These are phyloP conservation scores for Meredithiella fracta DNA, from an alignment of 2,329 filamentous ascomycete genomes.

Conservation along the genomic window DNA sequence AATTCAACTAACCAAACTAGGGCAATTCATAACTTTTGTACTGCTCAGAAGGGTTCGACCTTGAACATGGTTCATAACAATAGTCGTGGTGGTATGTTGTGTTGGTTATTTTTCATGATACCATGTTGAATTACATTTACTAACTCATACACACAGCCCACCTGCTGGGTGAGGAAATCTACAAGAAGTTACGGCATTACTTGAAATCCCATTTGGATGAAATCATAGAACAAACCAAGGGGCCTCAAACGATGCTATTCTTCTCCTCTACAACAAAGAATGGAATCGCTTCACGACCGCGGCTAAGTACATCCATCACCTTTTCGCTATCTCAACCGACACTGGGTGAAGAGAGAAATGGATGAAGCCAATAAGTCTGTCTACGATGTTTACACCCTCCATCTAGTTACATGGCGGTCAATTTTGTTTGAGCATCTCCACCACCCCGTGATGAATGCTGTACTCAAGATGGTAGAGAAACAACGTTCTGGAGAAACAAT, in stretches of 20 bases:
- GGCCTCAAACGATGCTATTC: slow-evolving; percentile 79
- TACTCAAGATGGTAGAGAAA: slow-evolving; percentile 89
- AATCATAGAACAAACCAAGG: slow-evolving; percentile 56
- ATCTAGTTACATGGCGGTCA: slow-evolving; percentile 86
- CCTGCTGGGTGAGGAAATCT: slow-evolving; percentile 86
- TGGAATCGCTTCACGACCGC: slow-evolving; percentile 93
- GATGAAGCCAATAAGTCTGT: slow-evolving; percentile 98
- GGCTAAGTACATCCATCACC: slow-evolving; percentile 91
- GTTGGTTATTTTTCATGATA: too few species aligned
- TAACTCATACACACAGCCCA: slow-evolving; percentile 45
- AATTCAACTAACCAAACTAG: slow-evolving; percentile 23
- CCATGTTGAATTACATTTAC: background rate
- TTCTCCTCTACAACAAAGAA: slow-evolving; percentile 88
- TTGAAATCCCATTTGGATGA: slow-evolving; percentile 58
- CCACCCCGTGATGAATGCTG: slow-evolving; percentile 82
- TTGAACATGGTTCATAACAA: slow-evolving; percentile 35
- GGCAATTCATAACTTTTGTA: slow-evolving; percentile 97
- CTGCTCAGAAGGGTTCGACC: slow-evolving; percentile 65
- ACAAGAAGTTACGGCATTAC: slow-evolving; percentile 78
- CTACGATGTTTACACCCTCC: slow-evolving; percentile 93
- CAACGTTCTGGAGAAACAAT: slow-evolving; percentile 96
- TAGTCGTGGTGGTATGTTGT: slow-evolving; percentile 42
- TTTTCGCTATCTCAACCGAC: slow-evolving; percentile 93
- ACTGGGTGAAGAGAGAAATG: slow-evolving; percentile 98
- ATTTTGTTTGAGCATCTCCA: slow-evolving; percentile 78